Evolutionary conservation across 1,284 basidiomycete genomes (phyloP).

Genomic region (Anthracocystis setariae): DNA sequence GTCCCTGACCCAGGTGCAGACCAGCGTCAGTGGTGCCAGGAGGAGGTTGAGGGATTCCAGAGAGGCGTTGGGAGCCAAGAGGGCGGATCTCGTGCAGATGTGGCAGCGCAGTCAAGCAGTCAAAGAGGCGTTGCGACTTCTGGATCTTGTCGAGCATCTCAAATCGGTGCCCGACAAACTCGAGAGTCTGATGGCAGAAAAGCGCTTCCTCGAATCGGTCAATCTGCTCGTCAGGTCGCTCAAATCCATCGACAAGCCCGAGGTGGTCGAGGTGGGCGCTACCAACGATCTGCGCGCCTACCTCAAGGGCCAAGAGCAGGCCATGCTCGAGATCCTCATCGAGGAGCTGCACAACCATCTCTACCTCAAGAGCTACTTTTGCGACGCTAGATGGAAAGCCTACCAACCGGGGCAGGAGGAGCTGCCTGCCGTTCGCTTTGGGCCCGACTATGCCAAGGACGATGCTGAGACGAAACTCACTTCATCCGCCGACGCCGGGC

Average conservation of each 20-base stretch:
- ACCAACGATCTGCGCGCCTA: constrained; percentile 88
- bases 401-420: constrained; percentile 82
- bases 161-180: constrained; percentile 90
- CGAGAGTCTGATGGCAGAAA: constrained; percentile 94
- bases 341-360: constrained; percentile 97
- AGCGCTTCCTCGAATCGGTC: constrained; percentile 88
- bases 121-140: constrained; percentile 62
- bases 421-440: constrained; percentile 58
- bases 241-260: constrained; percentile 88
- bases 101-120: constrained; percentile 64
- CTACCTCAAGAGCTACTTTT: constrained; percentile 97
- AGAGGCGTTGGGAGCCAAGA: constrained; percentile 63
- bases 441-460: constrained; percentile 31
- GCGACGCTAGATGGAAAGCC: constrained; percentile 87
- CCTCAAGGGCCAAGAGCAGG: constrained; percentile 81
- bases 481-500: background rate
- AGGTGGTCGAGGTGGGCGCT: constrained; percentile 94
- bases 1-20: constrained; percentile 55
- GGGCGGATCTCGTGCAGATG: constrained; percentile 66
- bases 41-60: constrained; percentile 57
- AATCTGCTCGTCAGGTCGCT: constrained; percentile 86
- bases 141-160: constrained; percentile 72
- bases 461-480: constrained; percentile 4
- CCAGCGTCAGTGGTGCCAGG: constrained; percentile 52
- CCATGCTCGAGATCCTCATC: constrained; percentile 78